Percentiles rank a stretch among this genome's conserved stretches.
These are phyloP conservation scores for Trichoderma harzianum DNA, from an alignment of 2,329 filamentous ascomycete species.

Conservation along the genomic window DNA sequence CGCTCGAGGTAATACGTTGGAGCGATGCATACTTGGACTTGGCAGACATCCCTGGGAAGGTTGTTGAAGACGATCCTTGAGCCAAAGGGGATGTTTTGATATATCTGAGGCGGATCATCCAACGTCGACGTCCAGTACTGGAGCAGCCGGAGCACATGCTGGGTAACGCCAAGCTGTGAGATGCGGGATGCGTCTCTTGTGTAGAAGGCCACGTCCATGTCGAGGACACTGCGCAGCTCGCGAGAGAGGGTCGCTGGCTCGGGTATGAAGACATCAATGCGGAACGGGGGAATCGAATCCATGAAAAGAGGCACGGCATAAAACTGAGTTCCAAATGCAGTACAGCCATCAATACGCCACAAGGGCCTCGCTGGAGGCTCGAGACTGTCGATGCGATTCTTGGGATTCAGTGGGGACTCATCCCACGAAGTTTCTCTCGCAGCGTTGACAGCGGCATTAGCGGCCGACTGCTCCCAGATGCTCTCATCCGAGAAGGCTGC, in stretches of 20 bases:
- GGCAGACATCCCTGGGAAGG: slow-evolving; percentile 45
- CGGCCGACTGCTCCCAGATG: not conserved
- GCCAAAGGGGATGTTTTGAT: slow-evolving; percentile 52
- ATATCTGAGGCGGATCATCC: slow-evolving; percentile 33
- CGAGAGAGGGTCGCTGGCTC: slow-evolving; percentile 43
- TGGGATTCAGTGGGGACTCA: slow-evolving; percentile 53
- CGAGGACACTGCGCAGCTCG: slow-evolving; percentile 44
- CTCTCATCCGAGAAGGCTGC: slow-evolving; percentile 43
- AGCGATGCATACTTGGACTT: slow-evolving; percentile 46
- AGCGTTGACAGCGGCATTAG: not conserved
- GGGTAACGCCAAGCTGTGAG: slow-evolving; percentile 48
- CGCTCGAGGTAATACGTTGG: slow-evolving; percentile 52
- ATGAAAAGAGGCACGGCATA: slow-evolving; percentile 55
- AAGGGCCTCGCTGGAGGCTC: slow-evolving; percentile 41
- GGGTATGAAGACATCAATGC: slow-evolving; percentile 57
- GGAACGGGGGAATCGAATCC: slow-evolving; percentile 44
- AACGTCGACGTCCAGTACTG: slow-evolving; percentile 46
- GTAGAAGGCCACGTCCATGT: slow-evolving; percentile 52
- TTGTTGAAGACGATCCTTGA: slow-evolving; percentile 54
- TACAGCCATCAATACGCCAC: slow-evolving; percentile 59
- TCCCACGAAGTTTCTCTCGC: slow-evolving; percentile 38
- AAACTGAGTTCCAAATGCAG: slow-evolving; percentile 55
- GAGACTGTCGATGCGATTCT: slow-evolving; percentile 58
- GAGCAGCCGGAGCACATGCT: slow-evolving; percentile 52
- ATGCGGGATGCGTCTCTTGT: slow-evolving; percentile 49